A percentile compares a stretch with the other conserved stretches of the same genome.
These are phyloP conservation scores for Populus hybrid DNA, from an alignment of 441 rosid genomes.

Conservation along the genomic window DNA sequence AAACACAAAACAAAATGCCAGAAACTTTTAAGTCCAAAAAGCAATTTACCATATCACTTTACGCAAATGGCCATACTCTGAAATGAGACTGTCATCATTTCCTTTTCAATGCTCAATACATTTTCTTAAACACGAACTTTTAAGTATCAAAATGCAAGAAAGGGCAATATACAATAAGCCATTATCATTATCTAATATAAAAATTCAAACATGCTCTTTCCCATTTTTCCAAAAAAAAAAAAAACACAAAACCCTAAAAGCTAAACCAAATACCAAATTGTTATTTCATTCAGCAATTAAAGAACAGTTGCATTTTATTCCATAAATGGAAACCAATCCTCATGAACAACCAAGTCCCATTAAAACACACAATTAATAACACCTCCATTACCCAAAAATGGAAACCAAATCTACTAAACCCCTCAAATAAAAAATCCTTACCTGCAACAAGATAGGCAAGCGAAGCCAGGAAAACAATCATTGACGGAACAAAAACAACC, in stretches of 20 bases:
- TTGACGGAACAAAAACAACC: conserved; percentile 73
- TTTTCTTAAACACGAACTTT: background rate
- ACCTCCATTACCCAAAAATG: background rate
- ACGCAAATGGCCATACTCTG: background rate
- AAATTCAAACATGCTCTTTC: background rate
- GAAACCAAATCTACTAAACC: background rate
- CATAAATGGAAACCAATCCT: background rate
- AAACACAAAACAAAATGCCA: background rate
- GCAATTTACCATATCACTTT: background rate
- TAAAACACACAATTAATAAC: background rate
- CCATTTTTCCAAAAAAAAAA: background rate
- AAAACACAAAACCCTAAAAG: background rate
- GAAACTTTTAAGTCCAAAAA: background rate
- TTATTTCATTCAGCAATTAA: background rate
- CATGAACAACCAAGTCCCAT: background rate
- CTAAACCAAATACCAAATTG: background rate
- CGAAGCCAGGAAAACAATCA: conserved; percentile 55
- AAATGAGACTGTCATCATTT: background rate
- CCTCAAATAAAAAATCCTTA: conserved; percentile 7
- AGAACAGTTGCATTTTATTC: background rate
- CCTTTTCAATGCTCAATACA: background rate
- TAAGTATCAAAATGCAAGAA: background rate
- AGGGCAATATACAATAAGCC: background rate
- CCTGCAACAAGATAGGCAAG: conserved; percentile 71
- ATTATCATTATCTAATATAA: background rate